These are phyloP conservation scores for Lojkania enalia DNA, from an alignment of 2,329 filamentous ascomycete genomes.

Conservation along the genomic window DNA sequence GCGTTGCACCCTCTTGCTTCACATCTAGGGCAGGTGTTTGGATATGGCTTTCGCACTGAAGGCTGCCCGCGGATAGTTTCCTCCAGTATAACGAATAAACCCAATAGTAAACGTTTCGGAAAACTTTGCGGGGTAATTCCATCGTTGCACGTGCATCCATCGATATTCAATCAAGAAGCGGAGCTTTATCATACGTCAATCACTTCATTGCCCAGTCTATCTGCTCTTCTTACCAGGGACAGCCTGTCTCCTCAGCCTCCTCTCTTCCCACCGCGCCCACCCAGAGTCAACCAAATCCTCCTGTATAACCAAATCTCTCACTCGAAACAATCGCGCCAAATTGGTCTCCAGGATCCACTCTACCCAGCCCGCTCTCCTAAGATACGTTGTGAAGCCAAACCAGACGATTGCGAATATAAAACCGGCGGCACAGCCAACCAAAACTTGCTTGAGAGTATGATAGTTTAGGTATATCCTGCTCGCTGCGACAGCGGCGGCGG, in stretches of 20 bases:
- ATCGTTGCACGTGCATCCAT: too few relatives aligned
- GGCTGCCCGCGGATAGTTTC: too few relatives aligned
- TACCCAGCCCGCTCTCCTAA: conserved; percentile 70
- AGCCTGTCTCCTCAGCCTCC: conserved; percentile 35
- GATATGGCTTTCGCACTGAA: too few relatives aligned
- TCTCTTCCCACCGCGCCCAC: conserved; percentile 86
- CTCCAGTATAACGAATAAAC: too few relatives aligned
- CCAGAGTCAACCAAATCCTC: conserved; percentile 90
- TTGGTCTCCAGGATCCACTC: conserved; percentile 71
- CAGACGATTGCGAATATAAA: conserved; percentile 71
- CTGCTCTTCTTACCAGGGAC: conserved; percentile 31
- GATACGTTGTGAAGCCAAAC: conserved; percentile 72
- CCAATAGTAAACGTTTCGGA: too few relatives aligned
- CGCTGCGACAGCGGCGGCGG: conserved; percentile 63
- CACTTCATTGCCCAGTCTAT: conserved; percentile 1
- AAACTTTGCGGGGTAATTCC: too few relatives aligned
- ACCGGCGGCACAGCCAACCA: conserved; percentile 76
- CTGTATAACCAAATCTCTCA: conserved; percentile 81
- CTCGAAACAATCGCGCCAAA: conserved; percentile 66
- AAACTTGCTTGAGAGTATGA: conserved; percentile 84
- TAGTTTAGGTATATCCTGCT: conserved; percentile 92
- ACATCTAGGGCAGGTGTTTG: too few relatives aligned
- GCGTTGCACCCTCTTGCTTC: too few relatives aligned
- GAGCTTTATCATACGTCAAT: too few relatives aligned
- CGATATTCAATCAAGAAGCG: too few relatives aligned